These are phyloP conservation scores for Symbiodinium natans DNA, from an alignment of 73 alveolate species.

Conservation along the genomic window DNA sequence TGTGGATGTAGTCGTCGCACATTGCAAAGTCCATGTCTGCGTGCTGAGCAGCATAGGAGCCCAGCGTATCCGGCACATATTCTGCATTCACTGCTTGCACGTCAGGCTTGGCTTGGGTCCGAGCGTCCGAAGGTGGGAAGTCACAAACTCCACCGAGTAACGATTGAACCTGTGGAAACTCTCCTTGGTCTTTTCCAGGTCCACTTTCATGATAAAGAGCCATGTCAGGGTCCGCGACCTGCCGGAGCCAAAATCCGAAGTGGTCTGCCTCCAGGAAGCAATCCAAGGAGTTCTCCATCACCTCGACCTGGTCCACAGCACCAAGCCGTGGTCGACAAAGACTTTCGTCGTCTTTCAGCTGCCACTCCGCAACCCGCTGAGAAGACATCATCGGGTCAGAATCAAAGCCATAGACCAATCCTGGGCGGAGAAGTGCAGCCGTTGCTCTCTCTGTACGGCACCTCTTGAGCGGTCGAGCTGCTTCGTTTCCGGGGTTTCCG, in stretches of 20 bases:
- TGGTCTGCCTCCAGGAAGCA: slow-evolving; percentile 44
- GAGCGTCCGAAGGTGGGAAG: background rate
- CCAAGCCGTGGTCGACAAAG: slow-evolving; percentile 38
- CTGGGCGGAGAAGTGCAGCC: slow-evolving; percentile 47
- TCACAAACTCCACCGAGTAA: slow-evolving; percentile 28
- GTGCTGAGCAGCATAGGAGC: background rate
- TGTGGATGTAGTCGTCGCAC: background rate
- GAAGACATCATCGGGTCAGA: background rate
- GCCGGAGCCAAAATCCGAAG: slow-evolving; percentile 27
- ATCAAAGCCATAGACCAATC: slow-evolving; percentile 71
- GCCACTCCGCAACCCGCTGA: background rate
- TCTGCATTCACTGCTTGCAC: background rate
- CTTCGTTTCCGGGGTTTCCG: slow-evolving; percentile 7
- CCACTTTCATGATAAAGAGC: slow-evolving; percentile 7
- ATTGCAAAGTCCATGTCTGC: background rate
- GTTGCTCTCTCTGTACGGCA: slow-evolving; percentile 16
- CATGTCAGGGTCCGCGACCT: slow-evolving; percentile 33
- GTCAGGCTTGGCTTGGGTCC: background rate
- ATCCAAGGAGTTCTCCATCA: slow-evolving; percentile 13
- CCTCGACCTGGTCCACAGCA: slow-evolving; percentile 19
- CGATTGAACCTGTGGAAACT: slow-evolving; percentile 48
- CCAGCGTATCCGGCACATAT: background rate
- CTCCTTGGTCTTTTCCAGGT: background rate
- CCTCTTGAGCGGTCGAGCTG: slow-evolving; percentile 36
- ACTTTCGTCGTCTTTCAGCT: background rate